Conservation (phyloP, 768 basidiomycete genomes). For the Lactarius indigo region DNA sequence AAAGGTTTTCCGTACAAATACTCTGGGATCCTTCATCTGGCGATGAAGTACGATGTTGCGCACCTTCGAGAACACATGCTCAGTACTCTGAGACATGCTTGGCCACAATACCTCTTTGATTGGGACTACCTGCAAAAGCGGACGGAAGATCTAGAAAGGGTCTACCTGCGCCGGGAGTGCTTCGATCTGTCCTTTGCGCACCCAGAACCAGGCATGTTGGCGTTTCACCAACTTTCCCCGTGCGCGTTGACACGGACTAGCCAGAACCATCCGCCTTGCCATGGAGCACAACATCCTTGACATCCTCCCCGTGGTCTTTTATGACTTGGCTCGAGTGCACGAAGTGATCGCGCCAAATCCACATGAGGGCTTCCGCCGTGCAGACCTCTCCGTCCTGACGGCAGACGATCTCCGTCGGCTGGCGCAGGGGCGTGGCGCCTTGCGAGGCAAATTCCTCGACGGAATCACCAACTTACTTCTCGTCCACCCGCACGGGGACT, state of each 20-base stretch:
- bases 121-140: constrained; percentile 19
- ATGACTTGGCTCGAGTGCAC: constrained; percentile 21
- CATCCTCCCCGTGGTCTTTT: constrained; percentile 23
- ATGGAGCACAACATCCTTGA: constrained; percentile 20
- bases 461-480: constrained; percentile 61
- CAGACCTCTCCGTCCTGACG: constrained; percentile 19
- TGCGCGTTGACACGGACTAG: constrained; percentile 8
- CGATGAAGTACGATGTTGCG: constrained; percentile 18
- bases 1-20: constrained; percentile 22
- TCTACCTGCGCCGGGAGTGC: constrained; percentile 18
- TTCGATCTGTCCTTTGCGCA: constrained; percentile 21
- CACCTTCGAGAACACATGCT: constrained; percentile 17
- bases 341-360: constrained; percentile 18
- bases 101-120: constrained; percentile 23
- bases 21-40: constrained; percentile 18
- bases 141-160: constrained; percentile 21
- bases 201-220: constrained; percentile 19
- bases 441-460: constrained; percentile 20
- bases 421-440: constrained; percentile 16
- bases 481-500: constrained; percentile 84
- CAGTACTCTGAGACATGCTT: constrained; percentile 14
- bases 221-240: not conserved
- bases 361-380: constrained; percentile 15
- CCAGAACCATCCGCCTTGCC: constrained; percentile 21
- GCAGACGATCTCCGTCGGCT: constrained; percentile 23